These are phyloP conservation scores for Aspergillus aculeatinus DNA, from an alignment of 2,329 filamentous ascomycete species.

Conservation along the genomic window DNA sequence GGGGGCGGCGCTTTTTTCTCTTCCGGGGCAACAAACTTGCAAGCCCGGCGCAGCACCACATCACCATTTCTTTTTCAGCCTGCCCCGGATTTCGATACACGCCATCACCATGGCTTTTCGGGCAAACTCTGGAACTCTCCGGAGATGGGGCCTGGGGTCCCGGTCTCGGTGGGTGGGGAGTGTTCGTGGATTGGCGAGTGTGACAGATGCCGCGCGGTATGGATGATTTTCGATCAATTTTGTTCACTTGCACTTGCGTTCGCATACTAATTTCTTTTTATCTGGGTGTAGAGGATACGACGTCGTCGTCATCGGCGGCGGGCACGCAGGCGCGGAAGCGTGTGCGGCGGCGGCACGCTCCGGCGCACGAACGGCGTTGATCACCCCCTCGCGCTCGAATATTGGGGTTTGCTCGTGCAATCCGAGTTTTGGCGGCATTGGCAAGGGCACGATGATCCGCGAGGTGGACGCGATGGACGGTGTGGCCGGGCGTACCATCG, in stretches of 20 bases:
- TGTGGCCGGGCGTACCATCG: constrained; percentile 80
- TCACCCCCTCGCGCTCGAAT: constrained; percentile 85
- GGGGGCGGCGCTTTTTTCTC: constrained; percentile 13
- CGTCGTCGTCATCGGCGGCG: constrained; percentile 92
- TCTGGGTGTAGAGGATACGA: constrained; percentile 62
- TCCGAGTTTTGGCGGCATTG: constrained; percentile 96
- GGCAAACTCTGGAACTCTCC: constrained; percentile 28
- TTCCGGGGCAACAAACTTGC: background rate
- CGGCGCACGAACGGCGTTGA: constrained; percentile 82
- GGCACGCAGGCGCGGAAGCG: constrained; percentile 93
- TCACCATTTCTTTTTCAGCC: too few relatives aligned
- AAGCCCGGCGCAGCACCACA: background rate
- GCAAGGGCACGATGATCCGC: constrained; percentile 92
- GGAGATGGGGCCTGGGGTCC: constrained; percentile 28
- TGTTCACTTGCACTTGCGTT: background rate
- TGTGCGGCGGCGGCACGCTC: constrained; percentile 85
- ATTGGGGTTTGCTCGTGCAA: constrained; percentile 96
- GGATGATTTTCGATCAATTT: background rate
- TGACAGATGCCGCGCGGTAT: constrained; percentile 39
- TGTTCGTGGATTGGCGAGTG: constrained; percentile 40
- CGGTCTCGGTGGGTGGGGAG: constrained; percentile 22
- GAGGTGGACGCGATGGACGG: constrained; percentile 96
- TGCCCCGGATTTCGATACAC: background rate
- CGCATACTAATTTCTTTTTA: constrained; percentile 5
- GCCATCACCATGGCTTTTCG: constrained; percentile 36